Evolutionary conservation across 257 asterid genomes (phyloP).

Genomic region (Eucommia ulmoides): DNA sequence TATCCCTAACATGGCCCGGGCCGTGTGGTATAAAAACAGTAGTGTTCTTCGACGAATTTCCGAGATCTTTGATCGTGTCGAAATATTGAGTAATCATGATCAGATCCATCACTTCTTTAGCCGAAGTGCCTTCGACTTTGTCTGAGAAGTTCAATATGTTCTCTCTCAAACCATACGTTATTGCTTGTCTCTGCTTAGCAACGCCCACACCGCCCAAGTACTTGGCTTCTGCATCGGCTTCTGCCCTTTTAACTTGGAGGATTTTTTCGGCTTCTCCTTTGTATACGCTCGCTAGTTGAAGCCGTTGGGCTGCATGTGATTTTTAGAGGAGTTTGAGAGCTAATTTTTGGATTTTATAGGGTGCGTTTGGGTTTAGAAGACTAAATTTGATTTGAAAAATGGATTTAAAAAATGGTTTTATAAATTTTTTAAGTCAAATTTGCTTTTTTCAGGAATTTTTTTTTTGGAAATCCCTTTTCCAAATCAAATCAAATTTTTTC

Average conservation of each 20-base stretch:
- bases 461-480: too few relatives aligned
- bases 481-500: too few relatives aligned
- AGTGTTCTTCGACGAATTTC: conserved; percentile 76
- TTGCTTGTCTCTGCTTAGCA: conserved; percentile 99
- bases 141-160: conserved; percentile 85
- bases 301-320: conserved; percentile 82
- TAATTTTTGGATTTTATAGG: too few relatives aligned
- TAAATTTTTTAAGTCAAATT: too few relatives aligned
- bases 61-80: conserved; percentile 93
- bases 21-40: conserved; percentile 93
- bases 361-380: too few relatives aligned
- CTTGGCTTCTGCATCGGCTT: conserved; percentile 94
- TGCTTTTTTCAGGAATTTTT: too few relatives aligned
- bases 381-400: too few relatives aligned
- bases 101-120: conserved; percentile 96
- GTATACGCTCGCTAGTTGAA: conserved; percentile 94
- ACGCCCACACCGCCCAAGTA: conserved; percentile 98
- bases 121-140: conserved; percentile 74
- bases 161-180: conserved; percentile 2
- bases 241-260: conserved; percentile 82
- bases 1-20: conserved; percentile 94
- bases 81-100: conserved; percentile 94
- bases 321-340: too few relatives aligned
- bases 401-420: too few relatives aligned
- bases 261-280: conserved; percentile 95